A percentile compares a stretch with the other conserved stretches of the same genome.
Evolutionary conservation across 345 rosid genomes (phyloP).

Genomic region (Salix purpurea): DNA sequence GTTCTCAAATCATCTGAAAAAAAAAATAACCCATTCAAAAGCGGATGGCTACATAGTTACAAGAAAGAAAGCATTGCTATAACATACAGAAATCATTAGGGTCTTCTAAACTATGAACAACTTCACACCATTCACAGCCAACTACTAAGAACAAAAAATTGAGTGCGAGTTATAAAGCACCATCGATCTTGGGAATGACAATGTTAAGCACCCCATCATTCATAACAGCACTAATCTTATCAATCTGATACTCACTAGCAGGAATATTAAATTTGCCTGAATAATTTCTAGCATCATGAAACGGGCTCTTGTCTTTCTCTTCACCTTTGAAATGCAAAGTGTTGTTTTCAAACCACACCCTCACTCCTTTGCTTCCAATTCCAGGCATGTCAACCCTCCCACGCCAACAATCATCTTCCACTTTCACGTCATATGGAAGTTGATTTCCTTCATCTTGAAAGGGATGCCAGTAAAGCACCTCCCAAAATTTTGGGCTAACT

Average conservation of each 20-base stretch:
- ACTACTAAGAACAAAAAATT: too few species aligned
- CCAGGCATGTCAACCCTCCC: slow-evolving; percentile 6
- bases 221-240: slow-evolving; percentile 1
- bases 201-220: slow-evolving; percentile 8
- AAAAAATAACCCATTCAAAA: too few species aligned
- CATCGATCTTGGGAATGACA: slow-evolving; percentile 4
- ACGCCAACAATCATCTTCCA: background rate
- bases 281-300: background rate
- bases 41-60: too few species aligned
- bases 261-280: background rate
- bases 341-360: background rate
- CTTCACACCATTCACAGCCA: too few species aligned
- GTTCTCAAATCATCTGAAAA: too few species aligned
- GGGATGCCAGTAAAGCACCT: slow-evolving; percentile 5
- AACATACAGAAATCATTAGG: too few species aligned
- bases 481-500: background rate
- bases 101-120: too few species aligned
- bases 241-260: background rate
- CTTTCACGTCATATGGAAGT: background rate
- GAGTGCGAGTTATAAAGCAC: background rate
- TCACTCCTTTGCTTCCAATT: slow-evolving; percentile 2
- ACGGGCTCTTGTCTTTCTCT: background rate
- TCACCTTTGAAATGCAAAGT: background rate
- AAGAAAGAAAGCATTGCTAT: too few species aligned
- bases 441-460: slow-evolving; percentile 1